These are phyloP conservation scores for Skeletonema marinoi DNA, from an alignment of 108 stramenopile genomes.

Conservation along the genomic window DNA sequence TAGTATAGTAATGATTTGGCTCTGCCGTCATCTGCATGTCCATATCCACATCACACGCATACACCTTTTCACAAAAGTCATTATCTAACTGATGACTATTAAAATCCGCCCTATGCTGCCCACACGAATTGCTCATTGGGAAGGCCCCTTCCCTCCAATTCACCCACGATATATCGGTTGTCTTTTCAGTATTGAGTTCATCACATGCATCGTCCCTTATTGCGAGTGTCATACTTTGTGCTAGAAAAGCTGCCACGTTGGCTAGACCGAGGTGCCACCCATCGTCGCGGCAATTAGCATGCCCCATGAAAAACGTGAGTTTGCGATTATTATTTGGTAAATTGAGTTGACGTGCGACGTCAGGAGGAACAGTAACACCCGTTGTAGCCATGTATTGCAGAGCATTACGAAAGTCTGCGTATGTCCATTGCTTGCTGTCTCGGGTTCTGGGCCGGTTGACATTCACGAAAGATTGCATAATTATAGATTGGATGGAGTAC, in stretches of 20 bases:
- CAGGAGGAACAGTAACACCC: background rate
- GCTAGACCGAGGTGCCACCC: slow-evolving; percentile 20
- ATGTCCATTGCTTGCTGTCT: background rate
- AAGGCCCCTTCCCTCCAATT: background rate
- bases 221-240: slow-evolving; percentile 43
- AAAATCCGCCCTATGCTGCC: background rate
- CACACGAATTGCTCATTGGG: slow-evolving; percentile 12
- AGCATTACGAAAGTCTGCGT: background rate
- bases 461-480: background rate
- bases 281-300: background rate
- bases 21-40: slow-evolving; percentile 3
- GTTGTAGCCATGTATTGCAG: background rate
- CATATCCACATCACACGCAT: background rate
- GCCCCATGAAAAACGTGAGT: background rate
- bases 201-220: slow-evolving; percentile 41
- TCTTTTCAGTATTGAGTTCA: slow-evolving; percentile 14
- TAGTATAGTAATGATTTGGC: background rate
- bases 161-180: background rate
- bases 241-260: slow-evolving; percentile 43
- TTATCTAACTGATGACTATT: background rate
- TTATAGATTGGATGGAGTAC: background rate
- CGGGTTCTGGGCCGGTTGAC: background rate
- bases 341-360: background rate
- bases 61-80: background rate
- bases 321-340: background rate